Base-by-base conservation (phyloP, 2,329 filamentous ascomycete species). In the Orbilia ellipsospora region DNA sequence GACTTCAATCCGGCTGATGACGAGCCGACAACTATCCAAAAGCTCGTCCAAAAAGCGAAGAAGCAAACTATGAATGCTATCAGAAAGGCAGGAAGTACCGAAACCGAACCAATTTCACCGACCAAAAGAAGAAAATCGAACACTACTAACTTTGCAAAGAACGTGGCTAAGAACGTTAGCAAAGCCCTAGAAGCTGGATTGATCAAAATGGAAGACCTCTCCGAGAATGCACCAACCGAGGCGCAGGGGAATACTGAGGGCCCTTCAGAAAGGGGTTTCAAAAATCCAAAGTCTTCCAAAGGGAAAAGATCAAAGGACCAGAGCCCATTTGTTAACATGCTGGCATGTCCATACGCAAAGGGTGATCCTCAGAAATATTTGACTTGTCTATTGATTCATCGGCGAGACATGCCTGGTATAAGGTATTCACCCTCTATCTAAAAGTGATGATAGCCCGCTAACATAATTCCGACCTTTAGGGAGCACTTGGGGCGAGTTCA, bases 341-440 rank as follows among this genome's bases (percentile, higher is more conserved):
- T 75, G 45, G 72, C 72, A 31, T 75, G 72, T 45, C 72, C 72
- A 36, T 75, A 64, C 18, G 72, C 72, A 18, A 75, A 69, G 31
- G 72, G 72, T 0, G 64, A 75, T 40, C 72, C 72, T 28, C 48
- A 69, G 26, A 75, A 60, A 51, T 75, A 75, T 23, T 56, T 75
- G 26, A 75, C 72, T 23, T 75, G 72, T 26, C 54, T 75, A 8
- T 45, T 75, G 1, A 75, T 75, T 42, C 72, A 75, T 52, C 28
- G 72, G 10, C 68, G 67, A n/a, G 72, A 75, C 23, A 68, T 75
- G 64, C 72, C 72, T 6, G 72, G 72, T 18, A 51, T 75, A 45
- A 59, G 72, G 70, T 74, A 74, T 42, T 26, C 13, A 15, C 23
- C 20, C 10, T 10, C 13, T 15, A 63, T 13, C 16, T 16, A 15